phyloP scores from a whole-genome alignment of 2,329 filamentous ascomycete species.

The Diplodia sapinea region DNA sequence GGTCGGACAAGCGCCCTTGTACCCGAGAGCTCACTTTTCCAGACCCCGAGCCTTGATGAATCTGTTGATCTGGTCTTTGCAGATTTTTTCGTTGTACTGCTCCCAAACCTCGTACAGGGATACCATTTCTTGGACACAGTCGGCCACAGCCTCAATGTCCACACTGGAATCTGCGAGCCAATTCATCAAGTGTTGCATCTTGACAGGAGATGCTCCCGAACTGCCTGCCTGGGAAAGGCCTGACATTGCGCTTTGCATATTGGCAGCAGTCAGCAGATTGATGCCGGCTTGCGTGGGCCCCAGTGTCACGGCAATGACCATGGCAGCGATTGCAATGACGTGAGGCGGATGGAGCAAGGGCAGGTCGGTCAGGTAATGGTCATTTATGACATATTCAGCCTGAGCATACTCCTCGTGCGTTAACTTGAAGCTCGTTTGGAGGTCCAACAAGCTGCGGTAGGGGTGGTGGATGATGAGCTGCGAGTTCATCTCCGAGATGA shows the following conservation, averaged over 20 bases:
- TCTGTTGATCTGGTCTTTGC: slow-evolving; percentile 67
- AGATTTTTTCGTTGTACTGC: slow-evolving; percentile 67
- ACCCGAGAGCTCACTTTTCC: slow-evolving; percentile 53
- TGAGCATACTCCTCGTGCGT: slow-evolving; percentile 78
- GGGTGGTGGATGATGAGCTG: slow-evolving; percentile 91
- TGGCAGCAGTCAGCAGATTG: slow-evolving; percentile 51
- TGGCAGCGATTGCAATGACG: slow-evolving; percentile 82
- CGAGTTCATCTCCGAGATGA: slow-evolving; percentile 89
- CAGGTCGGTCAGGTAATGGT: slow-evolving; percentile 91
- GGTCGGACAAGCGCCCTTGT: too few species aligned
- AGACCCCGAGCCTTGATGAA: slow-evolving; percentile 66
- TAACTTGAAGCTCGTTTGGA: slow-evolving; percentile 72
- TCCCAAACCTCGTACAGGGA: slow-evolving; percentile 83
- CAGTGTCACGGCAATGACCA: slow-evolving; percentile 82
- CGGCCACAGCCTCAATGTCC: slow-evolving; percentile 82
- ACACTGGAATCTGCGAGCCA: slow-evolving; percentile 88
- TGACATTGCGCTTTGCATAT: slow-evolving; percentile 46
- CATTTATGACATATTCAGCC: slow-evolving; percentile 85
- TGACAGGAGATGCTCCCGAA: slow-evolving; percentile 51
- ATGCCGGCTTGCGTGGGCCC: slow-evolving; percentile 65
- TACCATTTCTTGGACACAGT: slow-evolving; percentile 89
- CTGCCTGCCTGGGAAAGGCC: slow-evolving; percentile 39
- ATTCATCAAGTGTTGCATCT: slow-evolving; percentile 71
- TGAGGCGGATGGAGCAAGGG: slow-evolving; percentile 86
- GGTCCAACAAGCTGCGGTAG: slow-evolving; percentile 77